These are phyloP conservation scores for Alternaria ventricosa DNA, from an alignment of 2,329 filamentous ascomycete species.

Conservation along the genomic window DNA sequence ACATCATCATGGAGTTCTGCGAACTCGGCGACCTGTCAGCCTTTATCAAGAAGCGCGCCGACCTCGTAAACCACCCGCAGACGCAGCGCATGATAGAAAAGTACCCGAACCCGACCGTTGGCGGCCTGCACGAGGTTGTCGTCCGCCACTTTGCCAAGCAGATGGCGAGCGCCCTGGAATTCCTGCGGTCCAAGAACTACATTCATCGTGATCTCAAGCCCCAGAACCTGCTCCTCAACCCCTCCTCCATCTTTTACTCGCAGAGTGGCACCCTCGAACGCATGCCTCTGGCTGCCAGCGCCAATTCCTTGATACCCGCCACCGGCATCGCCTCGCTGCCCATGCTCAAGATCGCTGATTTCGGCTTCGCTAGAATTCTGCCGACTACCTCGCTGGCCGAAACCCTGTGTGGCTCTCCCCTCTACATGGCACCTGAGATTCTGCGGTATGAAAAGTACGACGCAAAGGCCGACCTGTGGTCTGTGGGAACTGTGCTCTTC, in stretches of 20 bases:
- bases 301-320: constrained; percentile 79
- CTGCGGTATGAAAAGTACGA: constrained; percentile 97
- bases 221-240: constrained; percentile 90
- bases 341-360: constrained; percentile 97
- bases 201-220: constrained; percentile 98
- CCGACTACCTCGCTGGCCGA: constrained; percentile 92
- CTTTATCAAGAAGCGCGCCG: constrained; percentile 94
- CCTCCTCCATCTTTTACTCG: constrained; percentile 74
- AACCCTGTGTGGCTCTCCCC: constrained; percentile 91
- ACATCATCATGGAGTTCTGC: constrained; percentile 98
- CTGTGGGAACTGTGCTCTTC: constrained; percentile 91
- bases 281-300: constrained; percentile 78
- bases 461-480: constrained; percentile 96
- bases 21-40: constrained; percentile 91
- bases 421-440: constrained; percentile 99
- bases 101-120: constrained; percentile 82
- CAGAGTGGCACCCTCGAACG: constrained; percentile 54
- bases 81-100: constrained; percentile 91
- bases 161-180: constrained; percentile 87
- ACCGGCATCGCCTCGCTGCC: constrained; percentile 84
- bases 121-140: constrained; percentile 95
- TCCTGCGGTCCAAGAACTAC: constrained; percentile 82
- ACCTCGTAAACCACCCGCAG: constrained; percentile 77
- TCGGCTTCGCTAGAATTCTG: constrained; percentile 94
- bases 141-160: constrained; percentile 96